Evolutionary conservation across 106 monocot genomes (phyloP).

Genomic region (Chionographis japonica): DNA sequence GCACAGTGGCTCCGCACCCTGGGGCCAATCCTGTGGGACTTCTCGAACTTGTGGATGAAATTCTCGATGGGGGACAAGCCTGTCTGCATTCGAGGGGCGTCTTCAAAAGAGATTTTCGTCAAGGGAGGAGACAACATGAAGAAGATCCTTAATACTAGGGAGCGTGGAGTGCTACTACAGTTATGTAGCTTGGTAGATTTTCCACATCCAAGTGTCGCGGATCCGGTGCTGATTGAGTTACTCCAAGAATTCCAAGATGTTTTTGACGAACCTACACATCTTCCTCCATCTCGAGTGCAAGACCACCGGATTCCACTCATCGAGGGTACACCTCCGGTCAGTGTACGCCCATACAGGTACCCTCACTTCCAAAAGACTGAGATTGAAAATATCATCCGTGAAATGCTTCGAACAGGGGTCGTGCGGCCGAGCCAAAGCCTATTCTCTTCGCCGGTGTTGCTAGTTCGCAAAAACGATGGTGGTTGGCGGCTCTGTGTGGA

Average conservation of each 20-base stretch:
- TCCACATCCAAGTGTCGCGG: background rate
- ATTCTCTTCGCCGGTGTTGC: background rate
- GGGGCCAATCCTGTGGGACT: constrained; percentile 5
- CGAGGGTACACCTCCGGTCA: background rate
- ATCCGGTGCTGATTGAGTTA: background rate
- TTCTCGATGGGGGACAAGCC: background rate
- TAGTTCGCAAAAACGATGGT: background rate
- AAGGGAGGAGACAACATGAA: background rate
- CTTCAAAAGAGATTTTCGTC: background rate
- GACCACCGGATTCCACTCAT: constrained; percentile 7
- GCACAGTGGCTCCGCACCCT: background rate
- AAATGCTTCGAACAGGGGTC: background rate
- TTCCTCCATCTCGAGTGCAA: background rate
- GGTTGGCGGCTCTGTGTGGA: background rate
- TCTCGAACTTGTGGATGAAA: background rate
- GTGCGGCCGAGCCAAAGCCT: background rate
- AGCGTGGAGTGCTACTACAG: background rate
- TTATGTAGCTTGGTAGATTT: background rate
- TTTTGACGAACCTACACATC: background rate
- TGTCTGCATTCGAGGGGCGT: background rate
- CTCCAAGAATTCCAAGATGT: background rate
- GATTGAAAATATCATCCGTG: background rate
- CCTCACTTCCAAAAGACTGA: constrained; percentile 7
- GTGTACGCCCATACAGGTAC: constrained; percentile 4
- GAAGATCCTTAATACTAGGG: background rate